A percentile compares a stretch with the other conserved stretches of the same genome.
phyloP scores from a whole-genome alignment of 306 rosid genomes.

The Arachis hypogaea region DNA sequence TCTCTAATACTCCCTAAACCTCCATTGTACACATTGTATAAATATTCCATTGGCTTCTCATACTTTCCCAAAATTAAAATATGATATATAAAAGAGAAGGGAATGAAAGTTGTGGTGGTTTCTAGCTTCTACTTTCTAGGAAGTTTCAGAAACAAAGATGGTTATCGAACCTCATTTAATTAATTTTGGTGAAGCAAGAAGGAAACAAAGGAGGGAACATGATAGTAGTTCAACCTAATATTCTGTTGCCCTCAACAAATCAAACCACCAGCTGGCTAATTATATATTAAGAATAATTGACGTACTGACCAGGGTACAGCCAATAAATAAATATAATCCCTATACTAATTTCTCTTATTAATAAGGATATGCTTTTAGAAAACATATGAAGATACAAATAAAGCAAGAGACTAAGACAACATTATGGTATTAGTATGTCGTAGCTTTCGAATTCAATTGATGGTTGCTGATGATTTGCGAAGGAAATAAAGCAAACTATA shows the following conservation, averaged over 20 bases:
- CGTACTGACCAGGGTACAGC: neutral
- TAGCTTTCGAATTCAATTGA: neutral
- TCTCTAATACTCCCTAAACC: too few species aligned
- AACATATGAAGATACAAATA: neutral
- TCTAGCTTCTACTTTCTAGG: slow-evolving; percentile 4
- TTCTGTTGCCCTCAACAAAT: slow-evolving; percentile 8
- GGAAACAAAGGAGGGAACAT: neutral
- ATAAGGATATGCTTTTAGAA: neutral
- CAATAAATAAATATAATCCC: neutral
- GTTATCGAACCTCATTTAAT: neutral
- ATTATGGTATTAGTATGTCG: too few species aligned
- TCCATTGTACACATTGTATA: too few species aligned
- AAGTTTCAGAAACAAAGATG: slow-evolving; percentile 5
- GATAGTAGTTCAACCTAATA: slow-evolving; percentile 2
- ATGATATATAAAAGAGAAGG: neutral
- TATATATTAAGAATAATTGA: too few species aligned
- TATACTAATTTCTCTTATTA: too few species aligned
- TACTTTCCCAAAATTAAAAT: neutral
- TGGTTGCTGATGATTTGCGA: neutral
- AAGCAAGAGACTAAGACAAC: neutral
- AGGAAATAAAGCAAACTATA: neutral
- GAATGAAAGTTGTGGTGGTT: neutral
- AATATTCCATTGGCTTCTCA: too few species aligned
- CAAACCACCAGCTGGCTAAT: slow-evolving; percentile 23
- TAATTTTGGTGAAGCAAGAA: neutral